A percentile compares a stretch with the other conserved stretches of the same genome.
These are phyloP conservation scores for Neopestalotiopsis sp. DNA, from an alignment of 2,329 filamentous ascomycete genomes.

Conservation along the genomic window DNA sequence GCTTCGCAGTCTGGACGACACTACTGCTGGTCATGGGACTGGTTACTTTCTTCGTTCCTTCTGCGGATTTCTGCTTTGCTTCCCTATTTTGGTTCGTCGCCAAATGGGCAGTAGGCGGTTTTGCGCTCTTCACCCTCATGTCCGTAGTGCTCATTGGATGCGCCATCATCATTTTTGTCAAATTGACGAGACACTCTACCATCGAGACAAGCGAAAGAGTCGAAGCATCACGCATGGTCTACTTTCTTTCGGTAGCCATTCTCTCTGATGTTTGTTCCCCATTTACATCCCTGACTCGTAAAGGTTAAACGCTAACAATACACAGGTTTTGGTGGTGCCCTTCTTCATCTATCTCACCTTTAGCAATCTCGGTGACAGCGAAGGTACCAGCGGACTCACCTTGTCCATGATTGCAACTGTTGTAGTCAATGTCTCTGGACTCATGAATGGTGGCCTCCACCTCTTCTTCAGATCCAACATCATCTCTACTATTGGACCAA, in stretches of 20 bases:
- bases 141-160: slow-evolving; percentile 55
- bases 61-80: slow-evolving; percentile 67
- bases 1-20: slow-evolving; percentile 54
- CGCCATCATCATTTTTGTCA: slow-evolving; percentile 59
- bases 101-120: slow-evolving; percentile 61
- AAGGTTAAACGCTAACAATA: slow-evolving; percentile 30
- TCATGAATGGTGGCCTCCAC: slow-evolving; percentile 69
- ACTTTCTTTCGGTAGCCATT: slow-evolving; percentile 64
- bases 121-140: slow-evolving; percentile 58
- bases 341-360: slow-evolving; percentile 66
- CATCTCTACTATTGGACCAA: slow-evolving; percentile 57
- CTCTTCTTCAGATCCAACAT: slow-evolving; percentile 70
- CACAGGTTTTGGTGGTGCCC: slow-evolving; percentile 62
- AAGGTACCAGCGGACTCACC: slow-evolving; percentile 50
- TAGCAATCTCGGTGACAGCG: slow-evolving; percentile 38
- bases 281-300: not conserved
- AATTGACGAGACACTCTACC: slow-evolving; percentile 57
- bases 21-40: slow-evolving; percentile 62
- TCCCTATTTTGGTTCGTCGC: slow-evolving; percentile 72
- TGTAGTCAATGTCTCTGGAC: slow-evolving; percentile 68
- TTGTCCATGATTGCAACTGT: slow-evolving; percentile 69
- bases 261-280: slow-evolving; percentile 58
- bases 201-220: slow-evolving; percentile 65
- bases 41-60: slow-evolving; percentile 58
- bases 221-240: slow-evolving; percentile 72